Evolutionary conservation across 306 rosid genomes (phyloP).

Genomic region (Quercus mongolica): DNA sequence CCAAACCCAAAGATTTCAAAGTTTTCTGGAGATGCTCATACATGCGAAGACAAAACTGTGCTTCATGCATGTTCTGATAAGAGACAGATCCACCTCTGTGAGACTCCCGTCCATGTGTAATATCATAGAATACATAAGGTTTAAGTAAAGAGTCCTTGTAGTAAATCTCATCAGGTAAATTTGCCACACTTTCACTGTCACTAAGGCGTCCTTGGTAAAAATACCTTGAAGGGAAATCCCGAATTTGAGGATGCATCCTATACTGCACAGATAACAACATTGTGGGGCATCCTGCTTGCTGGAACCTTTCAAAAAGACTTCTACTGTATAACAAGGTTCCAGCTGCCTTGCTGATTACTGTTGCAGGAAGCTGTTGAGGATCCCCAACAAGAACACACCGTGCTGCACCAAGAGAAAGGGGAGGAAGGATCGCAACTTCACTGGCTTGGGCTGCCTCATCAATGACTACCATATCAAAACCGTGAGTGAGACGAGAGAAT

Average conservation of each 20-base stretch:
- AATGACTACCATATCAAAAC: slow-evolving; percentile 98
- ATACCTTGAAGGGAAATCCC: slow-evolving; percentile 94
- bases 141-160: slow-evolving; percentile 77
- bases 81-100: slow-evolving; percentile 98
- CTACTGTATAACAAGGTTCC: slow-evolving; percentile 95
- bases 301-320: slow-evolving; percentile 97
- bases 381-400: slow-evolving; percentile 99
- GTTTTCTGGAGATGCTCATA: slow-evolving; percentile 87
- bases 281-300: slow-evolving; percentile 92
- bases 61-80: slow-evolving; percentile 86
- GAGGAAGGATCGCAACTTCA: slow-evolving; percentile 94
- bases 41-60: slow-evolving; percentile 84
- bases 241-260: slow-evolving; percentile 96
- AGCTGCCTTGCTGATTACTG: slow-evolving; percentile 99
- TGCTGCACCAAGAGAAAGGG: slow-evolving; percentile 96
- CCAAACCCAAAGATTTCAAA: slow-evolving; percentile 53
- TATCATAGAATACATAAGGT: slow-evolving; percentile 87
- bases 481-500: slow-evolving; percentile 96
- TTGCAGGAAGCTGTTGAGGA: slow-evolving; percentile 99
- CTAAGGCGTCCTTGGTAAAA: slow-evolving; percentile 94
- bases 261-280: slow-evolving; percentile 95
- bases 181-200: slow-evolving; percentile 85
- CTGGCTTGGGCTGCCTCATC: slow-evolving; percentile 99
- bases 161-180: slow-evolving; percentile 77
- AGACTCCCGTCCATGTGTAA: slow-evolving; percentile 93